Percentiles rank a stretch among this genome's conserved stretches.
Conservation (phyloP, 106 monocot species). For the Apostasia ramifera region DNA sequence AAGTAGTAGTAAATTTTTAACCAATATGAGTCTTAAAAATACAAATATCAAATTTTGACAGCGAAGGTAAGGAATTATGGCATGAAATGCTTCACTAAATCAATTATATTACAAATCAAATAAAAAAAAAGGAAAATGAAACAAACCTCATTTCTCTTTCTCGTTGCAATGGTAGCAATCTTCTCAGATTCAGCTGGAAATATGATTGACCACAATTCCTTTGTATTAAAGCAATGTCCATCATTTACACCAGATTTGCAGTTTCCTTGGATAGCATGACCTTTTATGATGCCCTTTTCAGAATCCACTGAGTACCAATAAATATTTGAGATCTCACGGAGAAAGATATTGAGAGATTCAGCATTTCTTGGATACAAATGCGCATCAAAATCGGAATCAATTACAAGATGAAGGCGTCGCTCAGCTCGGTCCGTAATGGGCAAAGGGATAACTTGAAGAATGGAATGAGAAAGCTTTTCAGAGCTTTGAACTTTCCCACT, state of each 20-base stretch:
- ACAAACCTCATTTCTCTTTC: conserved; percentile 86
- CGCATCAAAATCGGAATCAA: conserved; percentile 59
- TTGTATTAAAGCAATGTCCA: conserved; percentile 68
- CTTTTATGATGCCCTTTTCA: conserved; percentile 43
- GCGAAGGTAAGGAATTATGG: too few relatives aligned
- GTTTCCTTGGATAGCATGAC: conserved; percentile 50
- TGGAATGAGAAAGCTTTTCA: conserved; percentile 48
- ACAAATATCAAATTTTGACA: too few relatives aligned
- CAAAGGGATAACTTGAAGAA: conserved; percentile 70
- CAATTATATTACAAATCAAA: too few relatives aligned
- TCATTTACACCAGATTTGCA: conserved; percentile 42
- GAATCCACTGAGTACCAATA: conserved; percentile 66
- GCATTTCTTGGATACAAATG: conserved; percentile 81
- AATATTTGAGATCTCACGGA: conserved; percentile 46
- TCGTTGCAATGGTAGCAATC: conserved; percentile 47
- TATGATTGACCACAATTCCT: conserved; percentile 81
- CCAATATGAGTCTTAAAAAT: too few relatives aligned
- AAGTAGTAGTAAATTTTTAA: too few relatives aligned
- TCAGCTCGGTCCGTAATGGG: conserved; percentile 71
- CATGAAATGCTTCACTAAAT: too few relatives aligned
- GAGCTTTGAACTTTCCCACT: conserved; percentile 64
- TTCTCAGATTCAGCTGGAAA: conserved; percentile 85
- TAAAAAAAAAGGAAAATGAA: background rate
- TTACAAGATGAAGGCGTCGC: conserved; percentile 78
- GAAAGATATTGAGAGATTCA: conserved; percentile 55